A percentile compares a stretch with the other conserved stretches of the same genome.
phyloP scores from a whole-genome alignment of 2,329 filamentous ascomycete species.

The Thelonectria rubi region DNA sequence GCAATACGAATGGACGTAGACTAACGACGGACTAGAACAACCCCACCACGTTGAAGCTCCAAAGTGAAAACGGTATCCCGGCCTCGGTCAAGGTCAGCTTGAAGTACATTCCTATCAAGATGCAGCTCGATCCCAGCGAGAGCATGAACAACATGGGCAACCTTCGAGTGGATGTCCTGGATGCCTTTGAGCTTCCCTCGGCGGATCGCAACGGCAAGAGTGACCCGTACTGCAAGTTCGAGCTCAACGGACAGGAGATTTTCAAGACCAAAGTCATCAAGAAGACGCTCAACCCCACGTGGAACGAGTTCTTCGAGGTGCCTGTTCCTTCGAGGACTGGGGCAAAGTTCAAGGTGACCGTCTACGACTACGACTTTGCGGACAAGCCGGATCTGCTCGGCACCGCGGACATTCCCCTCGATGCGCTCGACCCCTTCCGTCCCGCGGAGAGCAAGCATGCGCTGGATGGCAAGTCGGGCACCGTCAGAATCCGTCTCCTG shows the following conservation, averaged over 20 bases:
- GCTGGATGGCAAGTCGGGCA: conserved; percentile 90
- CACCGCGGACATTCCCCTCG: conserved; percentile 76
- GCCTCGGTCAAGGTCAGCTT: conserved; percentile 87
- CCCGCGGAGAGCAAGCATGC: conserved; percentile 77
- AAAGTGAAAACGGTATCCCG: conserved; percentile 75
- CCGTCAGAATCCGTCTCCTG: conserved; percentile 81
- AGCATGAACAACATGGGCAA: conserved; percentile 99
- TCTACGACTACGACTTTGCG: conserved; percentile 97
- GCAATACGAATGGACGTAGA: background rate
- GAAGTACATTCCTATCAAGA: conserved; percentile 93
- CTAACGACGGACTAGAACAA: conserved; percentile 72
- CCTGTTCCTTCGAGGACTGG: conserved; percentile 83
- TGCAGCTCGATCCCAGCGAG: conserved; percentile 92
- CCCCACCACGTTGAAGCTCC: conserved; percentile 82
- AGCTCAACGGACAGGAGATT: conserved; percentile 86
- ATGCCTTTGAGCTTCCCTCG: conserved; percentile 86
- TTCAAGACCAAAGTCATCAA: conserved; percentile 97
- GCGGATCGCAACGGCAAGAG: conserved; percentile 97
- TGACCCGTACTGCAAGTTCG: conserved; percentile 96
- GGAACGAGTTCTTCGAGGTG: conserved; percentile 96
- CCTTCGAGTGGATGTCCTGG: conserved; percentile 90
- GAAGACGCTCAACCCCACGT: conserved; percentile 92
- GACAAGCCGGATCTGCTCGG: conserved; percentile 95
- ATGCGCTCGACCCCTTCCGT: conserved; percentile 84
- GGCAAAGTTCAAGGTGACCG: conserved; percentile 81